phyloP scores from a whole-genome alignment of 306 rosid species.

The Trifolium pratense region DNA sequence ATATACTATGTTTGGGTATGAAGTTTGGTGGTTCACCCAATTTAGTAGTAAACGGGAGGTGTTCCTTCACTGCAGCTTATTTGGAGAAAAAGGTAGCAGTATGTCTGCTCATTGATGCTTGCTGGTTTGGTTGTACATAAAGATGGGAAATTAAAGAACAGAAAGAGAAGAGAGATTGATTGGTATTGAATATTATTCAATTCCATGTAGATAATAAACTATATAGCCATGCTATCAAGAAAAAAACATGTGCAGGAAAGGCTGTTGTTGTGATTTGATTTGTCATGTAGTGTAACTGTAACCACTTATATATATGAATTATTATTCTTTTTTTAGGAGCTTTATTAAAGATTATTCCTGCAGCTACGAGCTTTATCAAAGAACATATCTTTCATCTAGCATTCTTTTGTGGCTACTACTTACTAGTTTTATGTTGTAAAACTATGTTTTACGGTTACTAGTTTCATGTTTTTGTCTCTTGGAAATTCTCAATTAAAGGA shows the following conservation, averaged over 20 bases:
- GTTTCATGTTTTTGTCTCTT: not conserved
- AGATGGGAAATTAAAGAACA: slow-evolving; percentile 32
- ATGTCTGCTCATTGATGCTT: slow-evolving; percentile 17
- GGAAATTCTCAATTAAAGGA: not conserved
- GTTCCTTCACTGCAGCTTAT: slow-evolving; percentile 24
- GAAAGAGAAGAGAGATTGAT: slow-evolving; percentile 11
- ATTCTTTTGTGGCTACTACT: slow-evolving; percentile 1
- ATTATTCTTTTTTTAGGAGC: slow-evolving; percentile 6
- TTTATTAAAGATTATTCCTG: slow-evolving; percentile 1
- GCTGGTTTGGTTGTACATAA: slow-evolving; percentile 41
- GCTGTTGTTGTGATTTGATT: slow-evolving; percentile 14
- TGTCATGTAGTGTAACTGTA: not conserved
- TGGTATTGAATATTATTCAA: slow-evolving; percentile 26
- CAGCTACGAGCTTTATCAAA: not conserved
- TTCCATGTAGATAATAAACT: slow-evolving; percentile 35
- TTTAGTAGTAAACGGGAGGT: slow-evolving; percentile 12
- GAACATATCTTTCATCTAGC: not conserved
- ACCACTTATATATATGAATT: not conserved
- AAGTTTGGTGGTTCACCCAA: slow-evolving; percentile 32
- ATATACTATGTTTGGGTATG: slow-evolving; percentile 28
- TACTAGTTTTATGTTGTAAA: not conserved
- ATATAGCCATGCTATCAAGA: slow-evolving; percentile 15
- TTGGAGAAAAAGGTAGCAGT: slow-evolving; percentile 28
- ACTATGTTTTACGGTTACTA: not conserved
- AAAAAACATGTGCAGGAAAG: not conserved